A percentile compares a stretch with the other conserved stretches of the same genome.
Evolutionary conservation across 768 basidiomycete genomes (phyloP).

Genomic region (Brasilioporus rufonigricans): DNA sequence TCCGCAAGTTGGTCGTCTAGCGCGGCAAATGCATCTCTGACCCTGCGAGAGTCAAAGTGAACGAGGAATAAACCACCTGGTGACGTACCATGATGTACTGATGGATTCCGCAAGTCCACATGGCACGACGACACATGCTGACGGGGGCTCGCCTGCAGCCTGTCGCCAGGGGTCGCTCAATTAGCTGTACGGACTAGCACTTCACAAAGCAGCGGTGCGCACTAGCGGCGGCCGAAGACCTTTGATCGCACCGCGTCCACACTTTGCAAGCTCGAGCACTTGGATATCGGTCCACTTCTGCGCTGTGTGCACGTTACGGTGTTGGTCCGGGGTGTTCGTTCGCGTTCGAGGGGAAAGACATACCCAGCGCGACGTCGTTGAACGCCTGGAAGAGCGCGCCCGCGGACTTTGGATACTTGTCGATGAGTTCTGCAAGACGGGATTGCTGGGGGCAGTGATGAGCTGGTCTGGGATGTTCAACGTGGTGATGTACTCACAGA

Average conservation of each 20-base stretch:
- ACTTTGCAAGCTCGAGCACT: conserved; percentile 56
- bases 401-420: conserved; percentile 61
- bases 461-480: background rate
- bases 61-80: background rate
- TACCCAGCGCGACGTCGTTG: conserved; percentile 69
- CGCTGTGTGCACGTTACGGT: conserved; percentile 38
- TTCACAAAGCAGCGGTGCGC: conserved; percentile 5
- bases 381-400: conserved; percentile 70
- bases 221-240: conserved; percentile 58
- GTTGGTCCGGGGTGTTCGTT: background rate
- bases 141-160: conserved; percentile 39
- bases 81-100: conserved; percentile 56
- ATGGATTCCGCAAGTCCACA: conserved; percentile 66
- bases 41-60: conserved; percentile 37
- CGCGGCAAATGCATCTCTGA: conserved; percentile 53
- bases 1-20: conserved; percentile 31
- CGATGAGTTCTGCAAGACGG: conserved; percentile 44
- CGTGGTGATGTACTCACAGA: conserved; percentile 16
- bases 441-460: conserved; percentile 37
- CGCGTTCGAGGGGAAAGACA: conserved; percentile 4
- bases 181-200: background rate
- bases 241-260: conserved; percentile 54
- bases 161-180: conserved; percentile 18
- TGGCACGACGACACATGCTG: conserved; percentile 48
- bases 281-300: conserved; percentile 71